Percentiles rank a stretch among this genome's conserved stretches.
These are phyloP conservation scores for Penicillium sp. DNA, from an alignment of 2,329 filamentous ascomycete genomes.

Conservation along the genomic window DNA sequence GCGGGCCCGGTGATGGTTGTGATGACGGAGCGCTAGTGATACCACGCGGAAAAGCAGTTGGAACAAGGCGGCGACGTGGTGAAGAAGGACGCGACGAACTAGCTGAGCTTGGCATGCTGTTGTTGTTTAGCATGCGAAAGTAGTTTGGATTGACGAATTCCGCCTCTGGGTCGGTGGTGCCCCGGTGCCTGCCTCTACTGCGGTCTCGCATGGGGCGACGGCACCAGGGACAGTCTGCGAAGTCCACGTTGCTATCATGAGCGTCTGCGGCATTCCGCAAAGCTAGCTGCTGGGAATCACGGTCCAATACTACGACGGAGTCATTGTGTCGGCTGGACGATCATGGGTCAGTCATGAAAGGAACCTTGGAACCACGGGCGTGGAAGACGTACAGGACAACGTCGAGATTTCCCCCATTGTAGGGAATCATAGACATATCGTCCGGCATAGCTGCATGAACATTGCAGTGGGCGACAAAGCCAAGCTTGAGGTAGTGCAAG, in stretches of 20 bases:
- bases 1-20: slow-evolving; percentile 41
- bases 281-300: slow-evolving; percentile 79
- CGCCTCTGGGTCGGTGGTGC: slow-evolving; percentile 47
- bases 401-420: slow-evolving; percentile 47
- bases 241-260: slow-evolving; percentile 57
- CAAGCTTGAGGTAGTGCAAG: slow-evolving; percentile 1
- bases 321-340: slow-evolving; percentile 80
- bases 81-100: slow-evolving; percentile 52
- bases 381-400: slow-evolving; percentile 47
- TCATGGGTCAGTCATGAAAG: slow-evolving; percentile 21
- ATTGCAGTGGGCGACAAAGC: slow-evolving; percentile 7
- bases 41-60: slow-evolving; percentile 50
- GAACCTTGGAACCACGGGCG: too few species aligned
- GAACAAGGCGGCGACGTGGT: slow-evolving; percentile 52
- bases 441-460: slow-evolving; percentile 34
- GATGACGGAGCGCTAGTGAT: slow-evolving; percentile 55
- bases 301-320: slow-evolving; percentile 89
- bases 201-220: slow-evolving; percentile 69
- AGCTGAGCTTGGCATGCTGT: slow-evolving; percentile 57
- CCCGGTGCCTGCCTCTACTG: slow-evolving; percentile 44
- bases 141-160: slow-evolving; percentile 89
- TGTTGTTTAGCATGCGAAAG: slow-evolving; percentile 82
- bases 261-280: slow-evolving; percentile 65
- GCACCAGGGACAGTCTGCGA: slow-evolving; percentile 85
- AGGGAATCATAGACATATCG: slow-evolving; percentile 50